phyloP scores from a whole-genome alignment of 495 filamentous ascomycete species.

The Aspergillus baeticus region DNA sequence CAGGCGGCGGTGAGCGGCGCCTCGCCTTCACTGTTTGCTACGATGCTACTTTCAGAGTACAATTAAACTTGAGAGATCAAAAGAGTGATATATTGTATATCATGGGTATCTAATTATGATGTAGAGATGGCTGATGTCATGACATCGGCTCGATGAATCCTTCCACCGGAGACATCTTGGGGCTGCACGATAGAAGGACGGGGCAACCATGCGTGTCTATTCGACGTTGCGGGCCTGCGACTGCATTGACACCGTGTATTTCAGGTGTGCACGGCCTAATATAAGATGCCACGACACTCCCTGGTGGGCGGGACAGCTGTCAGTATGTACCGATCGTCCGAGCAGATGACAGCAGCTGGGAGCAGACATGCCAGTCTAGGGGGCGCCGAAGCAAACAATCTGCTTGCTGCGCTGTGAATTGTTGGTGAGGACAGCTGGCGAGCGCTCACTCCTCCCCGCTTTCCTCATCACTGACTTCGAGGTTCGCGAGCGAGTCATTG shows the following conservation, averaged over 20 bases:
- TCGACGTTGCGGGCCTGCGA: conserved; percentile 14
- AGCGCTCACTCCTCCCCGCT: conserved; percentile 41
- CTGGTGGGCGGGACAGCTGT: conserved; percentile 4
- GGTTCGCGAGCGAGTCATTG: conserved; percentile 41
- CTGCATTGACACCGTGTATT: conserved; percentile 8
- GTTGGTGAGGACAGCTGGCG: background rate
- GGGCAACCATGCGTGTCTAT: conserved; percentile 13
- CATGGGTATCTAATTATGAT: conserved; percentile 22
- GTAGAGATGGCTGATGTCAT: background rate
- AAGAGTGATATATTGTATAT: background rate
- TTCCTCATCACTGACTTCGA: conserved; percentile 45
- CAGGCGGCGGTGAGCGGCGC: conserved; percentile 18
- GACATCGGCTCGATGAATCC: background rate
- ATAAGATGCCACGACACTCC: conserved; percentile 1
- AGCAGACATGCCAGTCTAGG: background rate
- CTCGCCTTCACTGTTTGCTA: conserved; percentile 1
- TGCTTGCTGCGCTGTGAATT: conserved; percentile 4
- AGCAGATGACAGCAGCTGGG: background rate
- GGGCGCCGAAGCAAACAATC: background rate
- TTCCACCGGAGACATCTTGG: conserved; percentile 8
- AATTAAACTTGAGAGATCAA: background rate
- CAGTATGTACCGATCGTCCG: background rate
- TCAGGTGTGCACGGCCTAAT: conserved; percentile 8
- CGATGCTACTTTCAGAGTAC: background rate
- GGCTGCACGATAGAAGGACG: conserved; percentile 3